A percentile compares a stretch with the other conserved stretches of the same genome.
Evolutionary conservation across 1,284 basidiomycete species (phyloP).

Genomic region (Marasmius tenuissimus): DNA sequence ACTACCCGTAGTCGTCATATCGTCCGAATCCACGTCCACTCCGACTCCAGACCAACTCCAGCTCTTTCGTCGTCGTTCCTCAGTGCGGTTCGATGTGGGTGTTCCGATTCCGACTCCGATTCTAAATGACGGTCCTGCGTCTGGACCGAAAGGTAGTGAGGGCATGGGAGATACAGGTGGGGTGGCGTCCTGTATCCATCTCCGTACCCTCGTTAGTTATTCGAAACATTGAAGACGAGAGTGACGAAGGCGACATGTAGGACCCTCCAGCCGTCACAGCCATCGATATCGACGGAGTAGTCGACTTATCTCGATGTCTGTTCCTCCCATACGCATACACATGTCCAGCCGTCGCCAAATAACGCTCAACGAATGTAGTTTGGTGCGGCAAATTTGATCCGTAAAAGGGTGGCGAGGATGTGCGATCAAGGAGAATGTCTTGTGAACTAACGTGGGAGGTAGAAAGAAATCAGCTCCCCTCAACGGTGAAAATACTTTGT

Average conservation of each 20-base stretch:
- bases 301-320: neutral
- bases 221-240: neutral
- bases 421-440: no score
- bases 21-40: neutral
- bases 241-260: neutral
- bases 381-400: no score
- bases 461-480: no score
- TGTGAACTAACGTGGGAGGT: no score
- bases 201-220: neutral
- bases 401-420: no score
- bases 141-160: neutral
- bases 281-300: neutral
- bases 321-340: neutral
- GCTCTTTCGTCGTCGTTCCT: neutral
- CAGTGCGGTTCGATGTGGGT: neutral
- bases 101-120: neutral
- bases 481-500: no score
- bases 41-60: neutral
- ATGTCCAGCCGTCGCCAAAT: constrained; percentile 19
- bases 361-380: no score
- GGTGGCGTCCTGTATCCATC: neutral
- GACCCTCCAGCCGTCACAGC: no score
- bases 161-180: neutral
- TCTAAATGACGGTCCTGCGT: neutral
- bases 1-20: neutral